Evolutionary conservation across 768 basidiomycete species (phyloP).

Genomic region (Phylloporus scabripes): DNA sequence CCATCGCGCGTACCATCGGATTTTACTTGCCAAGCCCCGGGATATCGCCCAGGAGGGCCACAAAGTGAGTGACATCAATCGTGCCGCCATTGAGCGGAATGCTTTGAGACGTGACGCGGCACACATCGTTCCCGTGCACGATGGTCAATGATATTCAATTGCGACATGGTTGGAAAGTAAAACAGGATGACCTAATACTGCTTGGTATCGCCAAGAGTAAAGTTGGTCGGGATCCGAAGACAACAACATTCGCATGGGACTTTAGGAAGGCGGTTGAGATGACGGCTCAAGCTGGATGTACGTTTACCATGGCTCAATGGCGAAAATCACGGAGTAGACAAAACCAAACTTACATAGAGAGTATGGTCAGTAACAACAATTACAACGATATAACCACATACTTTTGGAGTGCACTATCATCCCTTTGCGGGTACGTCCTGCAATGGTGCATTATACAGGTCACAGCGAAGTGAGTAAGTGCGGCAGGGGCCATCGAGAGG

Average conservation of each 20-base stretch:
- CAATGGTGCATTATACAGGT: neutral
- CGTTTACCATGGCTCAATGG: neutral
- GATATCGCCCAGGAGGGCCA: slow-evolving; percentile 57
- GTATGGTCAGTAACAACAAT: neutral
- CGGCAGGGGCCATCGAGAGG: neutral
- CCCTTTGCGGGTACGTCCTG: neutral
- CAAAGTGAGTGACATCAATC: slow-evolving; percentile 84
- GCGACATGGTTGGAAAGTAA: slow-evolving; percentile 26
- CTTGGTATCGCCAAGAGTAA: neutral
- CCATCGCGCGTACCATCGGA: slow-evolving; percentile 54
- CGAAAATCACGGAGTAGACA: neutral
- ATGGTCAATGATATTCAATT: slow-evolving; percentile 46
- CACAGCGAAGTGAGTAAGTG: neutral
- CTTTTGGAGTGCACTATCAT: neutral
- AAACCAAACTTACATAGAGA: neutral
- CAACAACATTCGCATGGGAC: neutral
- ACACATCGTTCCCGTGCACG: neutral
- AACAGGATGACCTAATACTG: neutral
- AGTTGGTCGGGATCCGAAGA: neutral
- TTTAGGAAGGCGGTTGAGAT: neutral
- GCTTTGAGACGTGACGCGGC: slow-evolving; percentile 46
- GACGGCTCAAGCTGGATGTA: neutral
- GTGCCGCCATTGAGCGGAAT: slow-evolving; percentile 47
- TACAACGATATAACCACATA: too few relatives aligned
- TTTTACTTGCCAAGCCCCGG: slow-evolving; percentile 50